Base-by-base conservation (phyloP, 208 protist genomes). In the Crithidia mellificae region DNA sequence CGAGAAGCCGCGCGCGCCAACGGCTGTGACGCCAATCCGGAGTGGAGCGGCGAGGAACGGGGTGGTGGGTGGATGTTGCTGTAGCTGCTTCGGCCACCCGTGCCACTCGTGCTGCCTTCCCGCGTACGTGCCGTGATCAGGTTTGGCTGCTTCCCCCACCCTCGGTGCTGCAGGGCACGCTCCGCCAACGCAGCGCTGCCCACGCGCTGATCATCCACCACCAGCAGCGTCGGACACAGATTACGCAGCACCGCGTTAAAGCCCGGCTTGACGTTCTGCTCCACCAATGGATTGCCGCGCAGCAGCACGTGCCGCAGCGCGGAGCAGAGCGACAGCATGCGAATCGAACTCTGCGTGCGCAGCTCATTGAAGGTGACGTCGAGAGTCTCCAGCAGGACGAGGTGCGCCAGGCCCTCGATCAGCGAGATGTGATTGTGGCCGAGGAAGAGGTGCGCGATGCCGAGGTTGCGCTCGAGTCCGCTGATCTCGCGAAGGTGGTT, bases 381-480 rank as follows among this genome's bases (percentile, higher is more conserved):
- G 39, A 96, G 82, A n/a, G 90, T 96, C 61, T 96, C 84, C 6
- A 95, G 79, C n/a, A 94, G 56, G 32, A 92, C 52, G 34, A 93
- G 72, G 64, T 92, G 90, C 7, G 86, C 84, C 34, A 96, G 74
- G 8, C 86, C 86, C 30, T 90, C 82, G 0, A 93, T 75, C 2
- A 80, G 34, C 6, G 52, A 39, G 43, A 96, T 83, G n/a, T 58
- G 29, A 70, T 96, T 96, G 64, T 84, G 81, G 2, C 87, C 88
- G 11, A 96, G 80, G 55, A 96, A 96, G 38, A 96, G 66, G 56
- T 93, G 90, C 12, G 83, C 83, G 39, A 88, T 36, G 43, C 80
- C 74, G 32, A 65, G 63, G 46, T 88, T 91, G 6, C 51, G 50
- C 52, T 91, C 85, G 0, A 92, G 73, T 7, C 81, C 86, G 20